A percentile compares a stretch with the other conserved stretches of the same genome.
Evolutionary conservation across 78 protist species (phyloP).

Genomic region (Emiliania huxleyi): DNA sequence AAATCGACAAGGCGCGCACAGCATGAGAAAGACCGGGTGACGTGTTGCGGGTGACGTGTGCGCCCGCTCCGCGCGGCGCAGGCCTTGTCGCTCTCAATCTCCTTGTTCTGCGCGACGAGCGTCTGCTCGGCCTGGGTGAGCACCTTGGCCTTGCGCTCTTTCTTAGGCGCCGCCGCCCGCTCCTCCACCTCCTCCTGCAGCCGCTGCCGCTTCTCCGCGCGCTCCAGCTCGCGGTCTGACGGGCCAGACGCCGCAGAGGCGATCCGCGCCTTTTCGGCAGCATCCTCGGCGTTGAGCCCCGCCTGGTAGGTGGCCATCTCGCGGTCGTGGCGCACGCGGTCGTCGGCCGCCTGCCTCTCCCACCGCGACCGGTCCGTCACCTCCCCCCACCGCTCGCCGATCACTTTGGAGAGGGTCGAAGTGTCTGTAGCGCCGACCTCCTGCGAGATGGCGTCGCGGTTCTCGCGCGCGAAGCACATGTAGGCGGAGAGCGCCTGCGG

Average conservation of each 20-base stretch:
- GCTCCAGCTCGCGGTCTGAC: neutral
- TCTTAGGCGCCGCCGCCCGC: neutral
- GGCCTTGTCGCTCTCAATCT: neutral
- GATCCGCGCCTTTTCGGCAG: neutral
- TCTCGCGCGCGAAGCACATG: neutral
- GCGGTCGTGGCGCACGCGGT: neutral
- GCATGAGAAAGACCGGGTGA: too few relatives aligned
- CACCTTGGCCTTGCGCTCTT: neutral
- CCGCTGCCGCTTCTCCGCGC: slow-evolving; percentile 3
- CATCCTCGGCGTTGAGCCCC: neutral
- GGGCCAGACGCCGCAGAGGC: neutral
- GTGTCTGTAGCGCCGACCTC: neutral
- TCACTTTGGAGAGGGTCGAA: neutral
- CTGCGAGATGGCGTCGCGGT: neutral
- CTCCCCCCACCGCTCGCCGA: neutral
- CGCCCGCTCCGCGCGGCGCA: too few relatives aligned
- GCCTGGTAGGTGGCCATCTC: neutral
- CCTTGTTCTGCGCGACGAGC: neutral
- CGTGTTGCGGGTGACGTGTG: too few relatives aligned
- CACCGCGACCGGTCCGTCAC: neutral
- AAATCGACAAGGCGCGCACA: too few relatives aligned
- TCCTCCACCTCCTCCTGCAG: neutral
- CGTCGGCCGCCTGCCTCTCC: neutral
- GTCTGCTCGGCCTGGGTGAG: neutral
- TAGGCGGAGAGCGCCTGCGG: neutral